Evolutionary conservation across 352 stramenopile species (phyloP), one percentile per base, ranked within the genome.

Genomic region (Phytophthora syringae): DNA sequence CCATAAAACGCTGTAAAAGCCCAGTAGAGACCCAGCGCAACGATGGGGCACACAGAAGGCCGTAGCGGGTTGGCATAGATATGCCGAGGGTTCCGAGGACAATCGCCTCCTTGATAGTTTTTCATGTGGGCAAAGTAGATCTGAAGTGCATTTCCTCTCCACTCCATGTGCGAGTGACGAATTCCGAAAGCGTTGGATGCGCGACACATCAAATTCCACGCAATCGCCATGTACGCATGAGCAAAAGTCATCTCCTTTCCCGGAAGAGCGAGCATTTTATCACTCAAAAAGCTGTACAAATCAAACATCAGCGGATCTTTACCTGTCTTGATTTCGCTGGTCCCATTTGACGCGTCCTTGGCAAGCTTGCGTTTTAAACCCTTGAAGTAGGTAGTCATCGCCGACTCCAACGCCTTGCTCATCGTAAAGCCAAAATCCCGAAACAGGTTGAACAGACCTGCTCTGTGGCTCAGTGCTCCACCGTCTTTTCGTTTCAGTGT

Each of bases 221-320:
- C 49, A 16, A 56, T 50, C 11, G 49, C 48, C 0, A 66, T n/a
- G 27, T 60, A 60, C 3, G 27, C 13, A 12, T 39, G 28, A 18
- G 39, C 27, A 16, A 76, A 76, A 39, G 53, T 32, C 18, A 63
- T 58, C 37, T 68, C 59, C 9, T 37, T 53, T 12, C 42, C 22
- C 18, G 52, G 32, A 11, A 18, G 0, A 5, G 4, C 7, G 1
- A 74, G 10, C 16, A 70, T 20, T 2, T 36, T 20, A 0, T 39
- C 16, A 30, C 51, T 57, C 4, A 73, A 18, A 16, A 45, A 63
- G 2, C 2, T 13, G 18, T 59, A 67, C 7, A 70, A 22, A 3
- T 56, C 54, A 49, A 74, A 64, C 1, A 49, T 51, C 0, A 70
- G 43, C 2, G 50, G 66, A 30, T 66, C 27, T 5, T 74, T 70